These are phyloP conservation scores for Barbarea vulgaris DNA, from an alignment of 345 rosid genomes.

Conservation along the genomic window DNA sequence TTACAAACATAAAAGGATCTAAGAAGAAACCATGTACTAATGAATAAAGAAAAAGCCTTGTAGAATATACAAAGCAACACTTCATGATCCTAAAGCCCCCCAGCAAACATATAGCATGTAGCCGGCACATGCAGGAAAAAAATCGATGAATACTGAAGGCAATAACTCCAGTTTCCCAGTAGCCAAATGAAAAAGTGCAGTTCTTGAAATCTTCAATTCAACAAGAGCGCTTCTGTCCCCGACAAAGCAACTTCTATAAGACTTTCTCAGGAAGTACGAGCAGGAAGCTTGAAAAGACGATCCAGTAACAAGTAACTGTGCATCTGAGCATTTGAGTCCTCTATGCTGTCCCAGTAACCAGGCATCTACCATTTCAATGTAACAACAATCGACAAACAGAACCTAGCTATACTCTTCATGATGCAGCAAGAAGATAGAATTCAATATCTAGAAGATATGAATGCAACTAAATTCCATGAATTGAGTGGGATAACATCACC, in stretches of 20 bases:
- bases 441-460: constrained; percentile 1
- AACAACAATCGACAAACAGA: background rate
- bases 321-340: background rate
- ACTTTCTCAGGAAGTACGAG: background rate
- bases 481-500: background rate
- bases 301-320: background rate
- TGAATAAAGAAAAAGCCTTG: constrained; percentile 44
- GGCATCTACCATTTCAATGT: background rate
- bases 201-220: background rate
- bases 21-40: constrained; percentile 38
- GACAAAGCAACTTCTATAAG: background rate
- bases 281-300: background rate
- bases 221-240: background rate
- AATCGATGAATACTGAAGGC: background rate
- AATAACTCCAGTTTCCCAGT: constrained; percentile 4
- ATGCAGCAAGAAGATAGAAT: background rate
- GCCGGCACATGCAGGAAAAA: background rate
- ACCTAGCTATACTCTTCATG: constrained; percentile 1
- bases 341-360: background rate
- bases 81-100: background rate
- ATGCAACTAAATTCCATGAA: background rate
- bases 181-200: background rate
- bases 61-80: constrained; percentile 18
- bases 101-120: background rate
- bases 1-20: constrained; percentile 39